A percentile compares a stretch with the other conserved stretches of the same genome.
Conservation (phyloP, 148 eudicot species). For the Rhododendron ferrugineum region DNA sequence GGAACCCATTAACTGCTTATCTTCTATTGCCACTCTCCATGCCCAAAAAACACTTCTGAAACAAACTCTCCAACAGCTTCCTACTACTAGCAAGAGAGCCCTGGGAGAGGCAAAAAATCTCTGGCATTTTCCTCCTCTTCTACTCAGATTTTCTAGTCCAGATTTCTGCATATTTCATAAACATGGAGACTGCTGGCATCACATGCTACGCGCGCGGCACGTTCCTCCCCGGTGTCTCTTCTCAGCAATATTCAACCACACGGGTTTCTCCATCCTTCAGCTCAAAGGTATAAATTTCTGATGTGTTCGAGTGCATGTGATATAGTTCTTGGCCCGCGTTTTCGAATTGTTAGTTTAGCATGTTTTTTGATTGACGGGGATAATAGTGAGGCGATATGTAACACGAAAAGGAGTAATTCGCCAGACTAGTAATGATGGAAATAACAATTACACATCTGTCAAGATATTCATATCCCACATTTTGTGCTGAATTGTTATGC, state of each 20-base stretch:
- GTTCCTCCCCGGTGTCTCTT: constrained; percentile 52
- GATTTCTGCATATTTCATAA: background rate
- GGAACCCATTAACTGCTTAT: constrained; percentile 52
- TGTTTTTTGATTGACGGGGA: background rate
- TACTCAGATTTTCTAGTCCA: background rate
- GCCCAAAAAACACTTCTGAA: background rate
- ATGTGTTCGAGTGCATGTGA: background rate
- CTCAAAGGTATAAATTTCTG: constrained; percentile 48
- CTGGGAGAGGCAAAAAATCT: constrained; percentile 4
- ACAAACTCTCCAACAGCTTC: background rate
- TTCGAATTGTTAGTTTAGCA: background rate
- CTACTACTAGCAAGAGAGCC: constrained; percentile 2
- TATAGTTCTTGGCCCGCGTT: background rate
- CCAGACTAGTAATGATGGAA: background rate
- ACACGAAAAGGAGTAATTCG: background rate
- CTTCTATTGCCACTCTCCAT: constrained; percentile 22
- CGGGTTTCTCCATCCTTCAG: constrained; percentile 47
- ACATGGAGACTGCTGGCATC: constrained; percentile 67
- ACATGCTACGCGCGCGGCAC: constrained; percentile 62
- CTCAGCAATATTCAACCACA: constrained; percentile 58
- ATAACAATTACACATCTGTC: background rate
- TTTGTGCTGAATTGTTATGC: background rate
- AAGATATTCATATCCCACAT: background rate
- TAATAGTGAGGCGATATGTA: background rate
- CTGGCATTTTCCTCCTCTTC: constrained; percentile 5